Conservation (phyloP, 2,329 filamentous ascomycete genomes). For the Diaporthe ampelina region DNA sequence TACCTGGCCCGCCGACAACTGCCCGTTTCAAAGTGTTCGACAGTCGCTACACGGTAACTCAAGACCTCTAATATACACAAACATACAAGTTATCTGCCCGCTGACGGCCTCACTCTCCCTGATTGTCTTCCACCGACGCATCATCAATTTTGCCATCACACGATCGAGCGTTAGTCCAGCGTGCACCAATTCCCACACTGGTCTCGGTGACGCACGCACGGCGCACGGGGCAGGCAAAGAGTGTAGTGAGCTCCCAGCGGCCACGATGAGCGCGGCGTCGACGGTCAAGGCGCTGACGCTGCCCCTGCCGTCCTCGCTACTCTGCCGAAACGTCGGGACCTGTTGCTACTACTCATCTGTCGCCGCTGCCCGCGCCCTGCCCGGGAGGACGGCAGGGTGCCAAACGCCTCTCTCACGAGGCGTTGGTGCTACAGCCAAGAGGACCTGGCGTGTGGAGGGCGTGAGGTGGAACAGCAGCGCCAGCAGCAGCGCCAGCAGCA, state of each 20-base stretch:
- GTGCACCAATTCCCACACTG: not conserved
- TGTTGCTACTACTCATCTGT: constrained; percentile 8
- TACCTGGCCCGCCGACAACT: not conserved
- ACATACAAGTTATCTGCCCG: not conserved
- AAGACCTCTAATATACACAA: not conserved
- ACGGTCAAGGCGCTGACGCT: constrained; percentile 32
- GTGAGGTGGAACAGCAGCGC: constrained; percentile 12
- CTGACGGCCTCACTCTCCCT: not conserved
- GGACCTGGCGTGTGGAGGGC: not conserved
- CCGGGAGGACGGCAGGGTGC: not conserved
- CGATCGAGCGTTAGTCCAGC: too few relatives aligned
- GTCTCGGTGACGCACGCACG: not conserved
- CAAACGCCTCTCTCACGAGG: not conserved
- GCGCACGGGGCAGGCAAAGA: not conserved
- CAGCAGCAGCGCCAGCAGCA: not conserved
- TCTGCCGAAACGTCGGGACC: not conserved
- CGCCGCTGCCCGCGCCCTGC: not conserved
- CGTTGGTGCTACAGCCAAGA: not conserved
- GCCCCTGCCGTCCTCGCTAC: not conserved
- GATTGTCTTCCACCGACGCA: not conserved
- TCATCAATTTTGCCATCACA: too few relatives aligned
- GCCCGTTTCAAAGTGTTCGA: not conserved
- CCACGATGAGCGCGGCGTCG: constrained; percentile 29
- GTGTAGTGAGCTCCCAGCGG: not conserved
- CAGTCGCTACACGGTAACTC: not conserved